Evolutionary conservation across 1,284 basidiomycete genomes (phyloP).

Genomic region (Macrocystidia cucumis): DNA sequence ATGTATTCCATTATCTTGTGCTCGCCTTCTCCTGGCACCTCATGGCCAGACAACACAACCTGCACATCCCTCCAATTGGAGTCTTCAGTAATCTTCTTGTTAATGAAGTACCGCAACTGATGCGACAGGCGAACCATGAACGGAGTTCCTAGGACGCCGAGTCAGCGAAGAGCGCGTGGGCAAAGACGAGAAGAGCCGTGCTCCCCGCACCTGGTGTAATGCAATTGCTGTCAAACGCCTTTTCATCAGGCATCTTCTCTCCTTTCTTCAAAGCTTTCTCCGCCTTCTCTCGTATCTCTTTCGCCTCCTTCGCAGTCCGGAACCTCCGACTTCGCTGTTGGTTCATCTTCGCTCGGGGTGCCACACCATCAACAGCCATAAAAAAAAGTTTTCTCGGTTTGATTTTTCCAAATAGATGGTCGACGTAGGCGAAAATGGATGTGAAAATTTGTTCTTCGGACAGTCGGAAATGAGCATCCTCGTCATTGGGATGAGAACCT

Average conservation of each 20-base stretch:
- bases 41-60: conserved; percentile 96
- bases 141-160: conserved; percentile 62
- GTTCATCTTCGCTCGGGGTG: conserved; percentile 99
- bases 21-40: conserved; percentile 97
- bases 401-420: conserved; percentile 95
- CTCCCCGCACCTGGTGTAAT: conserved; percentile 89
- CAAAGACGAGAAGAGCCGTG: too few species aligned
- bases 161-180: not conserved
- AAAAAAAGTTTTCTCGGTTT: conserved; percentile 96
- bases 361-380: conserved; percentile 98
- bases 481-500: conserved; percentile 92
- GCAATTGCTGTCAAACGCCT: conserved; percentile 97
- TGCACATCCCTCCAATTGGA: conserved; percentile 89
- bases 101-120: conserved; percentile 93
- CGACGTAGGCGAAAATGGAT: conserved; percentile 94
- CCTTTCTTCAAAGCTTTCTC: conserved; percentile 86
- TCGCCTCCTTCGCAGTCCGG: conserved; percentile 90
- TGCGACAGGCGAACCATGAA: conserved; percentile 92
- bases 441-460: conserved; percentile 98
- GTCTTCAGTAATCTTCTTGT: conserved; percentile 95
- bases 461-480: conserved; percentile 90
- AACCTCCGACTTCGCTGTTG: conserved; percentile 95
- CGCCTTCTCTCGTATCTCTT: conserved; percentile 83
- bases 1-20: conserved; percentile 99
- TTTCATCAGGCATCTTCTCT: conserved; percentile 87